Evolutionary conservation across 140 eudicot species (phyloP), one percentile per base, ranked within the genome.

Genomic region (Flaveria floridana): DNA sequence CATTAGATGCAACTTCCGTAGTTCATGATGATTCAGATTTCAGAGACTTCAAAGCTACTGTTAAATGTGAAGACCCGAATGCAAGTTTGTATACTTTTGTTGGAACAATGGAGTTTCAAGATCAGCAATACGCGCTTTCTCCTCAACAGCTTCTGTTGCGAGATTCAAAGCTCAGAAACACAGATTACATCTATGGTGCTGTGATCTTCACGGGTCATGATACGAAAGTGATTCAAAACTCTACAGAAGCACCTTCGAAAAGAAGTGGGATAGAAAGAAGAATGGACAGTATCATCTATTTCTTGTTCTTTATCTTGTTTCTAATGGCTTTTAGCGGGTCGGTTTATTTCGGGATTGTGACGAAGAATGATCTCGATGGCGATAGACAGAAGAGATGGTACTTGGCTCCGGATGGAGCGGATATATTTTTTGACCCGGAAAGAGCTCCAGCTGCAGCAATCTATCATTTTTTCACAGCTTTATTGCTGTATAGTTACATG

Each of bases 141-240:
- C 97, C 97, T n/a, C 97, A 90, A 68, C 94, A 93, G 16, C 84
- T 93, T 56, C 91, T 93, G 9, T 84, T 93, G 37, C 74, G 98
- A 30, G 98, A 90, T 71, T 90, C 97, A 2, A 93, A 93, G 79
- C 86, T 93, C 18, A 80, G 98, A 28, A 93, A 93, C 80, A 88
- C 98, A 6, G 97, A 93, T 20, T 80, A 85, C 70, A 82, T 93
- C 10, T 93, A 86, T 28, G 98, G 98, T 48, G 87, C 81, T 39
- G 98, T 90, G 64, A 83, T 93, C 69, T 93, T 93, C 87, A 93
- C 96, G 6, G 98, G 98, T 73, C 96, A 88, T 25, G 98, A 93
- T 47, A 90, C 98, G 9, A 93, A 93, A 76, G 98, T 93, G 70
- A 88, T 93, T 69, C 97, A 93, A 63, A 93, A 93, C 77, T 82